These are phyloP conservation scores for Ophiosphaerella narmari DNA, from an alignment of 2,329 filamentous ascomycete species.

Conservation along the genomic window DNA sequence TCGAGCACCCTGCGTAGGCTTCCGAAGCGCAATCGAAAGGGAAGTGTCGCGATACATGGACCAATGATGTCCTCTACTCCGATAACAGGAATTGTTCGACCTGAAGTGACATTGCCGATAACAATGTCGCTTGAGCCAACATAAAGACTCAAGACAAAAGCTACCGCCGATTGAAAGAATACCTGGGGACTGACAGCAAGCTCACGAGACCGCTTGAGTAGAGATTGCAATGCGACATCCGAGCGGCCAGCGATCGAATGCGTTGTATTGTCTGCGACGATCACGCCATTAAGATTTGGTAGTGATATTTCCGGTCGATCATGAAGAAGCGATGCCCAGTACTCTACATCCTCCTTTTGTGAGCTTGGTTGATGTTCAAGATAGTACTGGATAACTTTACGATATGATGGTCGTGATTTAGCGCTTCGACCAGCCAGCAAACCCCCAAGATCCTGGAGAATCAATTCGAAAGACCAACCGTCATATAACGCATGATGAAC, in stretches of 20 bases:
- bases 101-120: constrained; percentile 81
- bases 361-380: constrained; percentile 4
- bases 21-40: constrained; percentile 67
- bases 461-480: constrained; percentile 85
- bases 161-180: constrained; percentile 74
- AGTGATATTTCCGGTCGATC: constrained; percentile 57
- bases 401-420: constrained; percentile 62
- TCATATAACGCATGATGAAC: constrained; percentile 88
- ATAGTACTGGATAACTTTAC: constrained; percentile 58
- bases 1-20: constrained; percentile 60
- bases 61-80: constrained; percentile 76
- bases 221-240: constrained; percentile 11
- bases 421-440: constrained; percentile 50
- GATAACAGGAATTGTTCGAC: constrained; percentile 72
- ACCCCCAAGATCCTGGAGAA: constrained; percentile 68
- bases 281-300: constrained; percentile 61
- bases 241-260: constrained; percentile 19
- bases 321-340: constrained; percentile 71
- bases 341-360: constrained; percentile 47
- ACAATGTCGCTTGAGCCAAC: constrained; percentile 68
- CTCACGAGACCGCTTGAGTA: constrained; percentile 28
- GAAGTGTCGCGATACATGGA: constrained; percentile 77
- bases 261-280: constrained; percentile 4
- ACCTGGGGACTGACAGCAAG: constrained; percentile 66
- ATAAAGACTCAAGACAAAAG: constrained; percentile 68